Base-by-base conservation (phyloP, 495 filamentous ascomycete genomes). In the Aspergillus nanangensis region DNA sequence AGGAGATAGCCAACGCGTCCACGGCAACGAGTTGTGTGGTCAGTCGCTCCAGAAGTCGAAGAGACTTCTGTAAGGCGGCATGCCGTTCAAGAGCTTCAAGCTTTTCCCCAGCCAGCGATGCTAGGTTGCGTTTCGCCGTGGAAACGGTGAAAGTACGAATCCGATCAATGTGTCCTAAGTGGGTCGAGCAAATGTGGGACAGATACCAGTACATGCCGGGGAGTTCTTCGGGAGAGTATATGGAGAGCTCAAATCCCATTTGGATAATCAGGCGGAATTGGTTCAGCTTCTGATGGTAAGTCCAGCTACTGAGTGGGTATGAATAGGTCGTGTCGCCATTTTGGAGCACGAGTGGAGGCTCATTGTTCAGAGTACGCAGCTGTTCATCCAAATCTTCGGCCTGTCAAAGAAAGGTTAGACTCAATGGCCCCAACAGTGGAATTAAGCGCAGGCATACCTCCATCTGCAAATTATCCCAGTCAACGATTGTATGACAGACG, bases 241-340 rank as follows among this genome's bases (percentile, higher is more conserved):
- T 80, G 8, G 90, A 82, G 14, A 95, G 81, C 62, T 97, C 93
- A 59, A 99, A 96, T n/a, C 93, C 93, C 42, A 96, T 82, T 61
- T 96, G 89, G 10, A 96, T 74, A 36, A 93, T 84, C 72, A 83
- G 86, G 48, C 91, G 84, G 78, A 96, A 87, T 53, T 93, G 81
- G 8, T 75, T 79, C 2, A 96, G 74, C 60, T 95, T 97, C 56
- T 95, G 86, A 43, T 88, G 79, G 58, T 92, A 93, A 0, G 83
- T 79, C 93, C 93, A 98, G 5, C 83, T 87, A 4, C 86, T 88
- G 2, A 98, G 74, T 0, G 91, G 88, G 55, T 82, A 86, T 0
- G 78, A 77, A 57, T 71, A 84, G 10, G 76, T 73, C 15, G 73
- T 61, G 43, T 75, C 70, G 14, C 55, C 66, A 21, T 69, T 61